Percentiles rank a stretch among this genome's conserved stretches.
Evolutionary conservation across 345 rosid species (phyloP).

Genomic region (Salix exigua): DNA sequence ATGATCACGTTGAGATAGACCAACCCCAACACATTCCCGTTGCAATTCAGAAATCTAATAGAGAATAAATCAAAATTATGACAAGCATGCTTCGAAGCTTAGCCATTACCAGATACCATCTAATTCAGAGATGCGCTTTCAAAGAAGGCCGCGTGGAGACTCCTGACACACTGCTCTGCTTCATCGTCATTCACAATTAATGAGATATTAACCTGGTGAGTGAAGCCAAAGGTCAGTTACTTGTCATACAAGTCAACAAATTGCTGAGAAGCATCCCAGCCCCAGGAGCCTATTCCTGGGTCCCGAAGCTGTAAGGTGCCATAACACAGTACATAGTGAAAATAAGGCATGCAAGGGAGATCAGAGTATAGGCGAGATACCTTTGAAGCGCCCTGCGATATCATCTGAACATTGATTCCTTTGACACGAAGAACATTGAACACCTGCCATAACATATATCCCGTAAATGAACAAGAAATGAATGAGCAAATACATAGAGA

Average conservation of each 20-base stretch:
- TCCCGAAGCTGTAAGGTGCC: background rate
- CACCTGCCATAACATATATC: constrained; percentile 40
- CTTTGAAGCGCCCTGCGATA: constrained; percentile 99
- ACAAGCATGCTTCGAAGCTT: constrained; percentile 23
- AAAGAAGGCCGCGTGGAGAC: constrained; percentile 75
- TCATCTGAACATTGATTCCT: constrained; percentile 97
- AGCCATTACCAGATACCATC: constrained; percentile 31
- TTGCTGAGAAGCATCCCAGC: background rate
- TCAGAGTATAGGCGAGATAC: constrained; percentile 28
- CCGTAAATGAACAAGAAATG: background rate
- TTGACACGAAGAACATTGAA: constrained; percentile 76
- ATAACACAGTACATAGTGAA: background rate
- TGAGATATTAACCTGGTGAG: constrained; percentile 75
- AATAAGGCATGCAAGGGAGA: background rate
- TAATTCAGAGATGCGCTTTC: constrained; percentile 50
- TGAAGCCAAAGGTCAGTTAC: background rate
- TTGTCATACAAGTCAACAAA: no score
- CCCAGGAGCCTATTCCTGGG: background rate
- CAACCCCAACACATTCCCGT: background rate
- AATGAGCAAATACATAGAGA: background rate
- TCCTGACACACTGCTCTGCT: constrained; percentile 79
- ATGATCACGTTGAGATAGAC: background rate
- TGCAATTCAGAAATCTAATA: background rate
- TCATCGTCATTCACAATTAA: constrained; percentile 77
- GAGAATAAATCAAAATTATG: background rate